phyloP scores from a whole-genome alignment of 495 filamentous ascomycete genomes.

The Neurospora sp. region DNA sequence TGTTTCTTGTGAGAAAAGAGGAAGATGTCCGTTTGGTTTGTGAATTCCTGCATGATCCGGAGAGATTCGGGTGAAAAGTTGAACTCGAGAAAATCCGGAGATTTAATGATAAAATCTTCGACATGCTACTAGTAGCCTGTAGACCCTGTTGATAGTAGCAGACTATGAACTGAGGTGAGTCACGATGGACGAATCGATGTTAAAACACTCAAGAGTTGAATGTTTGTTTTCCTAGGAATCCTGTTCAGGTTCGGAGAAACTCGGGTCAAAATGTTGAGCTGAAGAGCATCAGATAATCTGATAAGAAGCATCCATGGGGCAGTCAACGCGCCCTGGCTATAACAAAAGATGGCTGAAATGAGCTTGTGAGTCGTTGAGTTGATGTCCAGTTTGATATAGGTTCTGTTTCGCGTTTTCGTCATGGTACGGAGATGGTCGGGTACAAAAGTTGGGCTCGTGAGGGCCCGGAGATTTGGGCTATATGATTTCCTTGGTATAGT shows the following conservation, averaged over 20 bases:
- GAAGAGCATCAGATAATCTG: neutral
- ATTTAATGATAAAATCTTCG: neutral
- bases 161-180: neutral
- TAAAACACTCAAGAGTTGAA: neutral
- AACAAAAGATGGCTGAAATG: neutral
- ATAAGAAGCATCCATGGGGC: neutral
- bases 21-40: neutral
- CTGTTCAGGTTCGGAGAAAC: too few relatives aligned
- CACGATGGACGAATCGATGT: neutral
- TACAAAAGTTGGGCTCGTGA: neutral
- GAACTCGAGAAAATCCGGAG: neutral
- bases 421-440: neutral
- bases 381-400: neutral
- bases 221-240: neutral
- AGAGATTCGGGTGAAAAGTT: neutral
- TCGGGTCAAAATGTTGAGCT: neutral
- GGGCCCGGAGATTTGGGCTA: neutral
- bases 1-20: neutral
- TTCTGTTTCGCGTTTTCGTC: neutral
- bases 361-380: neutral
- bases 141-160: neutral
- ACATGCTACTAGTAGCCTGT: rapidly evolving
- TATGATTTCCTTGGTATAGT: neutral
- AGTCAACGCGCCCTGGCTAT: neutral
- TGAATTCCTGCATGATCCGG: neutral